These are phyloP conservation scores for Eimeria mitis DNA, from an alignment of 169 alveolate species.

Conservation along the genomic window DNA sequence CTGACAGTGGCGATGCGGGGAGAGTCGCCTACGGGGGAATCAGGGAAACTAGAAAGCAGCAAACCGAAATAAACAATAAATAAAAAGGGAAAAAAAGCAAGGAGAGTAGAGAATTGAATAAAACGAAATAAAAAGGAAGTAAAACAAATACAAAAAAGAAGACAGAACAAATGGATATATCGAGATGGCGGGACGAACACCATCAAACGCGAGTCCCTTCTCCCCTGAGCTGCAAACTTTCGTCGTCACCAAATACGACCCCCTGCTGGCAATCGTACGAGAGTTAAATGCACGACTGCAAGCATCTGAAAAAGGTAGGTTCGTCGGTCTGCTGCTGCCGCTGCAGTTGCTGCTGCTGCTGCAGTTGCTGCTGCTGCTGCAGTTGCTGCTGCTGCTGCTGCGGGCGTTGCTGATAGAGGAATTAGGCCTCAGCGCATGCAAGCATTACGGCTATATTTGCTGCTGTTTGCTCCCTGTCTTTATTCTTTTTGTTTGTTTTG, in stretches of 20 bases:
- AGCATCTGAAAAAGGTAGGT: slow-evolving; percentile 91
- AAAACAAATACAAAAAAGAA: background rate
- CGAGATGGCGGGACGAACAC: slow-evolving; percentile 72
- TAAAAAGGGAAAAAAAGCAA: background rate
- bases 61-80: background rate
- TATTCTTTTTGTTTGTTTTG: background rate
- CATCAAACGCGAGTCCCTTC: slow-evolving; percentile 84
- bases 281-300: slow-evolving; percentile 93
- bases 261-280: slow-evolving; percentile 92
- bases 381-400: slow-evolving; percentile 13
- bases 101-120: background rate
- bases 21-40: too few relatives aligned
- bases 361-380: background rate
- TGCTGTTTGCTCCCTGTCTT: too few relatives aligned
- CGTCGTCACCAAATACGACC: slow-evolving; percentile 94
- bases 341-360: slow-evolving; percentile 1
- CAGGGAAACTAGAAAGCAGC: background rate
- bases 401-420: background rate
- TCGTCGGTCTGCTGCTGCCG: too few relatives aligned
- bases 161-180: background rate
- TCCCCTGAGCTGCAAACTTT: slow-evolving; percentile 91
- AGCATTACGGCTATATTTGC: too few relatives aligned
- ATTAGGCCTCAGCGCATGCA: too few relatives aligned
- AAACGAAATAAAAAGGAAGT: background rate
- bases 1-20: too few relatives aligned